phyloP scores from a whole-genome alignment of 1,284 basidiomycete genomes.

The Cryptococcus sp. region DNA sequence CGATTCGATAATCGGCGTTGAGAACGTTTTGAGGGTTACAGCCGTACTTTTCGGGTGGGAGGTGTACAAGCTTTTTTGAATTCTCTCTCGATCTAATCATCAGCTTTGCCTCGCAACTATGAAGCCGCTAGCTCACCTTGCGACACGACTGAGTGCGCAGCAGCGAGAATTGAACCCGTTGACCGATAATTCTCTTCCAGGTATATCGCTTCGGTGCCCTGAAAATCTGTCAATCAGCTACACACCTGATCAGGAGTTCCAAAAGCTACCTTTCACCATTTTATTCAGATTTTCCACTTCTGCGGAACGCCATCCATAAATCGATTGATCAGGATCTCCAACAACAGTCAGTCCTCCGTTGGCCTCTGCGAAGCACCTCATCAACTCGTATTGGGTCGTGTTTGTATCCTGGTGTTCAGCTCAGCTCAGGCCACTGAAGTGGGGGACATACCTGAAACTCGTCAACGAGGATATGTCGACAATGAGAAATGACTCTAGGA shows the following conservation, averaged over 20 bases:
- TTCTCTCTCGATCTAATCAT: constrained; percentile 52
- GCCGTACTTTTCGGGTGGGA: constrained; percentile 61
- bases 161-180: constrained; percentile 69
- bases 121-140: constrained; percentile 57
- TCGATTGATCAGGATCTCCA: constrained; percentile 90
- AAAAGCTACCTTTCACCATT: constrained; percentile 61
- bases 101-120: neutral
- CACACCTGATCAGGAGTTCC: neutral
- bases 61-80: constrained; percentile 71
- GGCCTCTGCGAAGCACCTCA: constrained; percentile 63
- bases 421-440: neutral
- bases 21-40: constrained; percentile 51
- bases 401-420: constrained; percentile 72
- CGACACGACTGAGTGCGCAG: constrained; percentile 71
- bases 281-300: constrained; percentile 72
- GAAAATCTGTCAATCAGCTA: constrained; percentile 57
- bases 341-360: constrained; percentile 70
- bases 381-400: constrained; percentile 75
- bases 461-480: constrained; percentile 78
- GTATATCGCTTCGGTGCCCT: constrained; percentile 61
- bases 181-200: constrained; percentile 87
- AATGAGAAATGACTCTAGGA: constrained; percentile 58
- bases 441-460: constrained; percentile 63
- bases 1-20: constrained; percentile 55
- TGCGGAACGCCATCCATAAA: constrained; percentile 86